Conservation (phyloP, 768 basidiomycete species). For the Tricholoma terreum region DNA sequence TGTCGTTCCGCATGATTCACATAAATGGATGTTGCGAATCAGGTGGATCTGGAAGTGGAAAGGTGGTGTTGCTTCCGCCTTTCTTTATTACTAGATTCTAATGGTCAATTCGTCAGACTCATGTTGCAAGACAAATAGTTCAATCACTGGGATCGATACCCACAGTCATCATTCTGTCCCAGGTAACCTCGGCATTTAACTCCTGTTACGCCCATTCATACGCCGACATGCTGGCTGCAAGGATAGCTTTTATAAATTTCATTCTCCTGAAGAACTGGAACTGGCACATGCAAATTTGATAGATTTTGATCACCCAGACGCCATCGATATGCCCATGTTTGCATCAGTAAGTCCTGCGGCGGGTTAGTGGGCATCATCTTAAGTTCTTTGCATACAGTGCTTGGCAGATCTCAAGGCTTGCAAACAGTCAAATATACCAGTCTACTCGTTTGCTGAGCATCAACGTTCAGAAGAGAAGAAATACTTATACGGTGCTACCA, state of each 20-base stretch:
- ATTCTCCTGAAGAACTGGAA: conserved; percentile 72
- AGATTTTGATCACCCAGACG: conserved; percentile 91
- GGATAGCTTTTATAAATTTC: conserved; percentile 93
- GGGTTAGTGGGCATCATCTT: background rate
- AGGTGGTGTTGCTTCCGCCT: conserved; percentile 42
- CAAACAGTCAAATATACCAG: conserved; percentile 82
- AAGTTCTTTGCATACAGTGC: conserved; percentile 48
- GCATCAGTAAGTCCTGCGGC: conserved; percentile 52
- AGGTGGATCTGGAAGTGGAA: conserved; percentile 88
- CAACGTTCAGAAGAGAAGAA: conserved; percentile 76
- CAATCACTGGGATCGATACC: conserved; percentile 79
- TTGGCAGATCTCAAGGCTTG: conserved; percentile 82
- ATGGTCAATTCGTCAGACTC: conserved; percentile 49
- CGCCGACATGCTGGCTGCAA: conserved; percentile 26
- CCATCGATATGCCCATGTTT: conserved; percentile 89
- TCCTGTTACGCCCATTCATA: background rate
- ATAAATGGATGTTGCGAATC: background rate
- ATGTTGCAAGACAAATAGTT: conserved; percentile 82
- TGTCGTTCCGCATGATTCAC: background rate
- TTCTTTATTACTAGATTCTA: conserved; percentile 1
- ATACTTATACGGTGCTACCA: conserved; percentile 90
- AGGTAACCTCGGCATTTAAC: conserved; percentile 42
- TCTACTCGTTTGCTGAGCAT: conserved; percentile 92
- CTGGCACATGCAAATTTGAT: conserved; percentile 79
- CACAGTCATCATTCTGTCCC: conserved; percentile 87